Base-by-base conservation (phyloP, 495 filamentous ascomycete genomes). In the Penicillium pancosmium region DNA sequence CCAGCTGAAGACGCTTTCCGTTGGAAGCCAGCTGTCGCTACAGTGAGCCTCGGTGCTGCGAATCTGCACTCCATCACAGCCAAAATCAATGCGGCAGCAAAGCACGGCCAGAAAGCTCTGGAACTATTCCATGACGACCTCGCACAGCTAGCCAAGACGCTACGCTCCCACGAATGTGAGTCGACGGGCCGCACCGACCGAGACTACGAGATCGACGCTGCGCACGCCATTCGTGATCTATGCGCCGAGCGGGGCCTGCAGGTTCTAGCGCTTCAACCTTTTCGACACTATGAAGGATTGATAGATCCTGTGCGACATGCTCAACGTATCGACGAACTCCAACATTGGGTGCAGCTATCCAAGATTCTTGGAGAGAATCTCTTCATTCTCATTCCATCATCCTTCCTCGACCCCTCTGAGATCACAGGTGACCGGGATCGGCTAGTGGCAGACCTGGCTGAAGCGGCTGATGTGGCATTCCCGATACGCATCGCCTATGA, bases 211-310 rank as follows among this genome's bases (percentile, higher is more conserved):
- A 59, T 69, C 27, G 75, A 73, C 19, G 88, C 89, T 5, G 87
- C 88, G 15, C 67, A 73, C 10, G 65, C 74, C 25, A 83, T 91
- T 47, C 73, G 73, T 5, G 59, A 66, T 7, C 72, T 86, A 23
- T 90, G 86, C 69, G 68, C 78, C 18, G 75, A 77, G 15, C 76
- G 82, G 34, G 68, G 68, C 11, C 73, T 92, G 36, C 64, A 65
- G 11, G 80, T 91, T 48, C 62, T 91, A 18, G 83, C 84, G 35
- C 77, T 92, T 1, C 88, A 92, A 66, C 89, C 89, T 4, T 91
- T 91, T 68, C 81, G 83, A 66, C 84, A 89, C 68, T 91, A 88
- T 70, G 88, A 91, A 64, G 89, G 88, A 2, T 75, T 91, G 0
- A 18, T 83, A 5, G 84, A 90, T 69, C 79, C 80, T 4, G 55